phyloP scores from a whole-genome alignment of 352 stramenopile genomes.

The Pythium sp. region DNA sequence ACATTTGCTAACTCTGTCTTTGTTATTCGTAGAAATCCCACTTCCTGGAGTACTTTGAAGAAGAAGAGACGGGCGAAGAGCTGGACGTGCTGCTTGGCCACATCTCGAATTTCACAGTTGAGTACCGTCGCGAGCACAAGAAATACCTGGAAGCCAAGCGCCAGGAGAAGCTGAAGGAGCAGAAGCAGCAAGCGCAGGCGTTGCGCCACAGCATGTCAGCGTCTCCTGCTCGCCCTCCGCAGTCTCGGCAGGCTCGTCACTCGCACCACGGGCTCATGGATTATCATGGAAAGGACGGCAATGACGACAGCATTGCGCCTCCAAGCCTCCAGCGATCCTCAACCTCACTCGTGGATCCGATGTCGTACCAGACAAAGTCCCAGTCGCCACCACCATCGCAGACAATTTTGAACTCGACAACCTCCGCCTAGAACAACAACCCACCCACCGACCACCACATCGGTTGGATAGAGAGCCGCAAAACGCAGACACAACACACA shows the following conservation, averaged over 20 bases:
- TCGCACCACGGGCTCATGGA: slow-evolving; percentile 15
- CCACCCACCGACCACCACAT: not conserved
- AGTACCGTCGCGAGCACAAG: slow-evolving; percentile 68
- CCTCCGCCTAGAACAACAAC: slow-evolving; percentile 7
- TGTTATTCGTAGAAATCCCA: slow-evolving; percentile 46
- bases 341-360: slow-evolving; percentile 6
- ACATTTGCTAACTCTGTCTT: not conserved
- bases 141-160: slow-evolving; percentile 58
- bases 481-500: not conserved
- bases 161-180: slow-evolving; percentile 23
- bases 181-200: slow-evolving; percentile 21
- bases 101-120: slow-evolving; percentile 71
- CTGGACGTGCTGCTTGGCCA: slow-evolving; percentile 69
- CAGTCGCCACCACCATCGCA: not conserved
- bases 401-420: slow-evolving; percentile 11
- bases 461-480: not conserved
- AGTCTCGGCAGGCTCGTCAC: slow-evolving; percentile 13
- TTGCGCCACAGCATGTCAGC: slow-evolving; percentile 16
- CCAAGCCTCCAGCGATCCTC: not conserved
- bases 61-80: slow-evolving; percentile 76
- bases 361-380: not conserved
- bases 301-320: not conserved
- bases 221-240: slow-evolving; percentile 9
- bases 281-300: not conserved
- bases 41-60: slow-evolving; percentile 83